Base-by-base conservation (phyloP, 208 protist genomes). In the Trypanosoma conorhini region DNA sequence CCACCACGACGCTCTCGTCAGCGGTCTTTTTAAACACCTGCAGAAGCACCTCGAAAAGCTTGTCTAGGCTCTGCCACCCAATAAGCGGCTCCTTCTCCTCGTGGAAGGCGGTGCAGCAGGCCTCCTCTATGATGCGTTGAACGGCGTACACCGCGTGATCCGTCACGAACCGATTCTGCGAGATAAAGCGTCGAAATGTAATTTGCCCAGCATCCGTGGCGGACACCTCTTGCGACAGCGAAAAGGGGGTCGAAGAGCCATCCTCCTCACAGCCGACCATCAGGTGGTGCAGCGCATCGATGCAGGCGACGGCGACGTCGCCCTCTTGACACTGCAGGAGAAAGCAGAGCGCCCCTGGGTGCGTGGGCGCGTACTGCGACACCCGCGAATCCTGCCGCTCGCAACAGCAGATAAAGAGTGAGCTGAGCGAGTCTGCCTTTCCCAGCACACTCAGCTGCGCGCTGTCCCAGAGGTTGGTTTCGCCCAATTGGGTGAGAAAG, bases 361-460 rank as follows among this genome's bases (percentile, higher is more conserved):
- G 77, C 15, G 81, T 81, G n/a, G 90, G 90, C 8, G 86, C 81
- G 65, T 87, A 95, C 40, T 79, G 66, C 1, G 69, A 33, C 30
- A 89, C 85, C 15, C 67, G 46, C 21, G 82, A 61, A 31, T 81
- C 72, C 70, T 93, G 87, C 35, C 38, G 56, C 15, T 76, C 80
- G 59, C 87, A 92, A 72, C 85, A 90, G 58, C 72, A 55, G 52
- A 75, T 55, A 74, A 88, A 95, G 28, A 95, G 62, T 28, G 79
- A 79, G 28, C 62, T 74, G 19, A 91, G 70, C 48, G 87, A 74
- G 10, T 90, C 77, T 19, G 70, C 65, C 22, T 76, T 79, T 55
- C 82, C 84, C 28, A 83, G 79, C 9, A 81, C 67, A 26, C 67
- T 77, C 1, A 91, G 72, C 44, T 88, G 67, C 26, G 55, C 19